Evolutionary conservation across 305 asterid genomes (phyloP), one percentile per base, ranked within the genome.

Genomic region (Nicotiana rustica): DNA sequence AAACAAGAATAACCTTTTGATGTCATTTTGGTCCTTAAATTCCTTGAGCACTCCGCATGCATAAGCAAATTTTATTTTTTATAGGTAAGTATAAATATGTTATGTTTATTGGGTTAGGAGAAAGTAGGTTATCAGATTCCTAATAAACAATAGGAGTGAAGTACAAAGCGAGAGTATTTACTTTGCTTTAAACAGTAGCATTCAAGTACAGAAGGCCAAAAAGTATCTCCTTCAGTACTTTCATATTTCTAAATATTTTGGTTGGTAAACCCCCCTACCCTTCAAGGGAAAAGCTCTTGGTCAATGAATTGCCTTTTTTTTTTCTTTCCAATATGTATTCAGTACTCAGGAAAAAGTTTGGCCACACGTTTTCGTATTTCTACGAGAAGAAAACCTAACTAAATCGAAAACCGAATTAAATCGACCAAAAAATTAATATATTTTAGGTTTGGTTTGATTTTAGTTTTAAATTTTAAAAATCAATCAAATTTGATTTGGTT

Each of bases 51-150:
- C 78, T 70, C 2, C 71, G 15, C 19, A 15, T 59, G 21, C 21
- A 66, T 12, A 5, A 19, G 44, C 18, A 19, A 44, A 70, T 31
- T 29, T 18, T 70, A 44, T 2, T 9, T 4, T 67, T 8, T n/a
- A 38, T 69, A 70, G 33, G 35, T 69, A 21, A 69, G 33, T 69
- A 38, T 69, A 18, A 15, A 69, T 10, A 69, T 18, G 35, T 41
- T 12, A 41, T 41, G 18, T 70, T 70, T 18, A 70, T 70, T 41
- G 36, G 78, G 18, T 70, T 70, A 15, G 78, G 78, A 19, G 52
- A 70, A 70, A 70, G 78, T 70, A 41, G 78, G 78, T 70, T 70
- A 70, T 41, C 78, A 41, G 35, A 41, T 41, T 41, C 59, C 59
- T 18, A 59, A 70, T 41, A 70, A 41, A 70, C 29, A 69, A 70